These are phyloP conservation scores for Leucoagaricus sp. DNA, from an alignment of 1,284 basidiomycete species.

Conservation along the genomic window DNA sequence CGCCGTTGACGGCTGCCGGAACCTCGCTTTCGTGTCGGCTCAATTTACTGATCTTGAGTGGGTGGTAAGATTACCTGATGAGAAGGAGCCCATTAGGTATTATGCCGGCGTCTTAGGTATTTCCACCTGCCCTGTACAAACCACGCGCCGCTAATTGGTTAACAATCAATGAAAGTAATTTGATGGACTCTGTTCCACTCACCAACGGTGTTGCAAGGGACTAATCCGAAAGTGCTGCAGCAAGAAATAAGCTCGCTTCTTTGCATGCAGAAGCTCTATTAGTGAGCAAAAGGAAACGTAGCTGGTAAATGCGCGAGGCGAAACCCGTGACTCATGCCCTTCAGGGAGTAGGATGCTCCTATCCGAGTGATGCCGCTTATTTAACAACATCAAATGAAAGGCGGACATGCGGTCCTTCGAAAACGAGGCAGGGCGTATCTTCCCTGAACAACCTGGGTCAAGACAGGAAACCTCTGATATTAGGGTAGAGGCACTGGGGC, in stretches of 20 bases:
- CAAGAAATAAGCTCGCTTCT: background rate
- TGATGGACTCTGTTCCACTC: background rate
- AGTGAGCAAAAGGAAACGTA: background rate
- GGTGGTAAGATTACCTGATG: constrained; percentile 8
- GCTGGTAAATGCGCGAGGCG: background rate
- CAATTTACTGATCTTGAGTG: constrained; percentile 1
- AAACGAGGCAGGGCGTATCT: constrained; percentile 2
- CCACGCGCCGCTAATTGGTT: background rate
- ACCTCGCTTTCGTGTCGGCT: background rate
- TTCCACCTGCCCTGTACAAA: background rate
- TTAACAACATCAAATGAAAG: background rate
- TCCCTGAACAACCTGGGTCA: background rate
- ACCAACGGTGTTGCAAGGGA: background rate
- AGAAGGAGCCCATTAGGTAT: constrained; percentile 3
- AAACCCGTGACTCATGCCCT: background rate
- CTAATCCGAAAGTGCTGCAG: background rate
- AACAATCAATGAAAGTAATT: background rate
- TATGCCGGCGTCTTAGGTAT: background rate
- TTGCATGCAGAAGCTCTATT: background rate
- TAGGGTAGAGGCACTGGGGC: background rate
- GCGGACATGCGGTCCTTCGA: background rate
- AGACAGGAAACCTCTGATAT: background rate
- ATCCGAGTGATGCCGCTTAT: background rate
- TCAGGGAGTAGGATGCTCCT: background rate
- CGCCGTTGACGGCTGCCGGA: constrained; percentile 1